Base-by-base conservation (phyloP, 1,139 yeast genomes). In the Yamadazyma dushanensis region DNA sequence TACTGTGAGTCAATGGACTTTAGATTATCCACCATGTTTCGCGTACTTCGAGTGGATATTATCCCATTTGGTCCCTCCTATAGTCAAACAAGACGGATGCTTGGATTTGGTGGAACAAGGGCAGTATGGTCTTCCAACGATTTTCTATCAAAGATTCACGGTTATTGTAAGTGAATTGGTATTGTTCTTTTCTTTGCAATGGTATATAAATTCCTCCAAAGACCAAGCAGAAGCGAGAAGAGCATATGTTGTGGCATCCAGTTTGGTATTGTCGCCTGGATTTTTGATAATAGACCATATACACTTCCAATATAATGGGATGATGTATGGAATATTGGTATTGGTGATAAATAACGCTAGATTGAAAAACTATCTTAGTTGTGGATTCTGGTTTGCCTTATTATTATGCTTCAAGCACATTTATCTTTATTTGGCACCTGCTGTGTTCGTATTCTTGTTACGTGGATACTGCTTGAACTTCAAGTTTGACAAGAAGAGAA, bases 11-110 rank as follows among this genome's bases (percentile, higher is more conserved):
- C 92, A 85, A 55, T 92, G 98, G 97, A 92, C 98, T 0, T 65
- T 94, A 34, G 98, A 92, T 60, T 92, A 92, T 60, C 98, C 99
- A 5, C 99, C 99, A 1, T 87, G 89, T 54, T 92, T 92, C 59
- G 98, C 98, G 0, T 89, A 88, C 57, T 90, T 92, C 51, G 98
- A 92, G 57, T 88, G 90, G 84, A 27, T 71, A 1, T 57, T 92
- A 37, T 73, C 96, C 0, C 80, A 72, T 35, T 71, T 85, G 39
- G 90, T 86, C 1, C 96, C 97, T 0, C 41, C 52, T 2, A 32
- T 59, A 2, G 95, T 86, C 1, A 66, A 63, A 14, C 57, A 66
- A 0, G 97, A 92, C 57, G 96, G 96, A 0, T 85, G 95, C 50
- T 67, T 92, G 34, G 84, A 78, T 37, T 73, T 92, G 35, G 81